Base-by-base conservation (phyloP, 495 filamentous ascomycete species). In the Penicillium bovifimosum region DNA sequence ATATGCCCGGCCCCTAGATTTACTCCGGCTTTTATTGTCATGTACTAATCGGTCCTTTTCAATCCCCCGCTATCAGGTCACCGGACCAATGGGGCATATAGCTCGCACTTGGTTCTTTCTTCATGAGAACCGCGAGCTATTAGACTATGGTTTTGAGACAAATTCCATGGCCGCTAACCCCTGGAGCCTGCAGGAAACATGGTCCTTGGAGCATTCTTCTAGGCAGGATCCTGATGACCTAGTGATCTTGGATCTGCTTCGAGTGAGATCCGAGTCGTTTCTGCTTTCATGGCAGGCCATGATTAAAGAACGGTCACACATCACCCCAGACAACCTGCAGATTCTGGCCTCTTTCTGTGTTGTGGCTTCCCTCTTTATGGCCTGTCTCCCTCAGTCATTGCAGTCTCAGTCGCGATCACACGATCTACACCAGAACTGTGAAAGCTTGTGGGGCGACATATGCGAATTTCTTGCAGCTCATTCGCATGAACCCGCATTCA, bases 271-370 rank as follows among this genome's bases (percentile, higher is more conserved):
- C 2, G 73, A 78, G 14, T 32, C 42, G 2, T 76, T 80, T 36
- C 51, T 70, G 5, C 76, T 78, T 35, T 50, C 58, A n/a, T 80
- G 76, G 75, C 54, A 68, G 35, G 44, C 63, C 14, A 58, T 79
- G 35, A 65, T 53, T 17, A 63, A 65, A 39, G 69, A 71, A 7
- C 73, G 64, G 44, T 69, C 69, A 34, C 66, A 78, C 55, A 59
- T 80, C 5, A 76, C 73, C 20, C 52, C 65, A 13, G 76, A 77
- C 43, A 65, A 73, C 38, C 50, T 80, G 45, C 74, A 79, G 35
- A 75, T 79, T 24, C 48, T 77, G 32, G 62, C 62, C 24, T 78
- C 76, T 28, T 69, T 74, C 45, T 78, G 70, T 56, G 67, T 73
- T 36, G 55, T 67, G 11, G 57, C 60, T 28, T 54, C 62, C 27